A percentile compares a stretch with the other conserved stretches of the same genome.
Conservation (phyloP, 2,329 filamentous ascomycete genomes). For the Blastomyces percursus region DNA sequence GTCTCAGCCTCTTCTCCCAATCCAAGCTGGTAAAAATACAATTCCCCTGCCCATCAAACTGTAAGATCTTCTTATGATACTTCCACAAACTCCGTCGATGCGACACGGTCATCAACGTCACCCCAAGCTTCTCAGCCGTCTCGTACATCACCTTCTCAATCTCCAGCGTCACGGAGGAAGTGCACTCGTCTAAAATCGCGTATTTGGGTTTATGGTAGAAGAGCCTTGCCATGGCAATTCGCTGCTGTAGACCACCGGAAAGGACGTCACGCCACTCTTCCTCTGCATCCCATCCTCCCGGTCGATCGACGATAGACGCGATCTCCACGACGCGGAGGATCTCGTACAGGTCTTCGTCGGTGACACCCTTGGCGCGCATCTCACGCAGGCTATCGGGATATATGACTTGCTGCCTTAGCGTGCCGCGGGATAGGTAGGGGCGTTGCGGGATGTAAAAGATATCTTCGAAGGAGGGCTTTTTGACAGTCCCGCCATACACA, state of each 20-base stretch:
- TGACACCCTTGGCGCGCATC: conserved; percentile 74
- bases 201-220: conserved; percentile 92
- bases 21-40: conserved; percentile 86
- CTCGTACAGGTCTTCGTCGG: conserved; percentile 65
- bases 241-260: conserved; percentile 84
- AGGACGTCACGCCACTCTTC: conserved; percentile 95
- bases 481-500: conserved; percentile 86
- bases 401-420: conserved; percentile 90
- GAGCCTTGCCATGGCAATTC: conserved; percentile 88
- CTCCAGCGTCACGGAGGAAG: conserved; percentile 85
- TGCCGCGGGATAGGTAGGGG: conserved; percentile 83
- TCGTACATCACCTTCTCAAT: conserved; percentile 97
- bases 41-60: conserved; percentile 90
- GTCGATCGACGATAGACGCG: conserved; percentile 66
- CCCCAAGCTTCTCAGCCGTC: conserved; percentile 78
- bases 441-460: conserved; percentile 98
- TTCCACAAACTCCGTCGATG: conserved; percentile 90
- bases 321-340: conserved; percentile 75
- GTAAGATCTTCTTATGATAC: conserved; percentile 86
- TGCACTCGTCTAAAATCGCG: conserved; percentile 95
- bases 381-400: conserved; percentile 84
- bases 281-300: conserved; percentile 81
- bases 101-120: conserved; percentile 94
- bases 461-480: conserved; percentile 80
- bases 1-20: conserved; percentile 67